A percentile compares a stretch with the other conserved stretches of the same genome.
Evolutionary conservation across 352 stramenopile species (phyloP).

Genomic region (Globisporangium emineosum): DNA sequence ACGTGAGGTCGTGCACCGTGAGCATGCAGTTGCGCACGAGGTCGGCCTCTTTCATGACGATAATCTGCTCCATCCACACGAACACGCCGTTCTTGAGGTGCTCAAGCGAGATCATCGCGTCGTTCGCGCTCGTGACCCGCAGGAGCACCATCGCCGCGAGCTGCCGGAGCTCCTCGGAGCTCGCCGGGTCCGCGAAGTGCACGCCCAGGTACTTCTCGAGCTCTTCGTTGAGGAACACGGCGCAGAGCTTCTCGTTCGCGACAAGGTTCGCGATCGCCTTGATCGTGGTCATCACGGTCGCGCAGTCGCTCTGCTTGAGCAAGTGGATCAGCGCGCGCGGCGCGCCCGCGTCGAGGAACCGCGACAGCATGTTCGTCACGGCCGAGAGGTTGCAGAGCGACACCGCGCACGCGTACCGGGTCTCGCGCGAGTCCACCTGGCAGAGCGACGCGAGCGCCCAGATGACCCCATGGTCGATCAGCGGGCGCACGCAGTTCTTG

Average conservation of each 20-base stretch:
- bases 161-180: constrained; percentile 52
- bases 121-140: constrained; percentile 66
- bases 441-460: constrained; percentile 73
- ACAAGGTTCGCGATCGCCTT: constrained; percentile 79
- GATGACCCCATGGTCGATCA: constrained; percentile 74
- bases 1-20: constrained; percentile 69
- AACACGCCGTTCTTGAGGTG: constrained; percentile 58
- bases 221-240: constrained; percentile 67
- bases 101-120: constrained; percentile 64
- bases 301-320: constrained; percentile 33
- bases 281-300: constrained; percentile 52
- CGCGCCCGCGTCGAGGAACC: constrained; percentile 67
- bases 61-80: constrained; percentile 81
- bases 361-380: constrained; percentile 48
- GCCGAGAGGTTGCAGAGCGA: constrained; percentile 78
- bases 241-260: constrained; percentile 73
- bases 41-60: constrained; percentile 61
- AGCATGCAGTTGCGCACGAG: constrained; percentile 81
- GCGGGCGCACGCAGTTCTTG: constrained; percentile 55
- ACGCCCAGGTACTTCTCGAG: constrained; percentile 55
- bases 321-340: constrained; percentile 61
- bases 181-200: constrained; percentile 47
- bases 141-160: constrained; percentile 71
- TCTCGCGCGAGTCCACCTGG: constrained; percentile 50
- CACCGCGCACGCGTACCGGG: constrained; percentile 54